Evolutionary conservation across 1,139 yeast genomes (phyloP).

Genomic region (Yamadazyma triangularis): DNA sequence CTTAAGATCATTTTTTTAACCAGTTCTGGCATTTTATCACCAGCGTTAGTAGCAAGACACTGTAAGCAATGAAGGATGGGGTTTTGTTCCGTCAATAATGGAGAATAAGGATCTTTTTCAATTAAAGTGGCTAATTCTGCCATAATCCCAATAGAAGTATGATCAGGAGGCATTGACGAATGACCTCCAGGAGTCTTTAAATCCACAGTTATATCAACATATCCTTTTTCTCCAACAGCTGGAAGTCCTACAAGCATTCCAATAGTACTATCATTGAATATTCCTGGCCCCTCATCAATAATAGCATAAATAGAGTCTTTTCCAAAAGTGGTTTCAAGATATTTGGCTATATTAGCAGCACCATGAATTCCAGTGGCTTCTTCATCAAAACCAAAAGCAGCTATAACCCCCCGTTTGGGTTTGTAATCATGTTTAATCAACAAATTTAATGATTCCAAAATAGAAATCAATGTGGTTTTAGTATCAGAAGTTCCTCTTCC

Average conservation of each 20-base stretch:
- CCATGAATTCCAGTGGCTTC: slow-evolving; percentile 36
- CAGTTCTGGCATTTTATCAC: slow-evolving; percentile 17
- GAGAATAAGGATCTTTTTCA: slow-evolving; percentile 33
- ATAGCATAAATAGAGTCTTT: slow-evolving; percentile 32
- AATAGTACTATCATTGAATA: slow-evolving; percentile 21
- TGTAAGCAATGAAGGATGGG: slow-evolving; percentile 25
- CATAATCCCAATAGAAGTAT: slow-evolving; percentile 41
- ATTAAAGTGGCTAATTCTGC: slow-evolving; percentile 36
- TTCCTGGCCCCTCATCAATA: slow-evolving; percentile 41
- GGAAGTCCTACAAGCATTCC: slow-evolving; percentile 34
- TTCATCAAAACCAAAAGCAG: slow-evolving; percentile 45
- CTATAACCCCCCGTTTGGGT: slow-evolving; percentile 35
- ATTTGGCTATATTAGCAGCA: slow-evolving; percentile 20
- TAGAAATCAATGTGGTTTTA: slow-evolving; percentile 35
- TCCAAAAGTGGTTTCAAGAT: slow-evolving; percentile 30
- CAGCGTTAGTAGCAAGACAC: slow-evolving; percentile 33
- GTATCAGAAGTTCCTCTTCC: slow-evolving; percentile 44
- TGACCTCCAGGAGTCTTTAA: slow-evolving; percentile 45
- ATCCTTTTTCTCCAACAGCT: slow-evolving; percentile 41
- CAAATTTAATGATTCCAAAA: slow-evolving; percentile 36
- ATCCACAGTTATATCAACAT: slow-evolving; percentile 26
- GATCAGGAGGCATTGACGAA: slow-evolving; percentile 43
- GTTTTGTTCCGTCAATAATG: slow-evolving; percentile 28
- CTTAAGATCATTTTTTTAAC: slow-evolving; percentile 25
- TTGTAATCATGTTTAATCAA: slow-evolving; percentile 23